Evolutionary conservation across 2,329 filamentous ascomycete genomes (phyloP).

Genomic region (Nigrospora oryzae): DNA sequence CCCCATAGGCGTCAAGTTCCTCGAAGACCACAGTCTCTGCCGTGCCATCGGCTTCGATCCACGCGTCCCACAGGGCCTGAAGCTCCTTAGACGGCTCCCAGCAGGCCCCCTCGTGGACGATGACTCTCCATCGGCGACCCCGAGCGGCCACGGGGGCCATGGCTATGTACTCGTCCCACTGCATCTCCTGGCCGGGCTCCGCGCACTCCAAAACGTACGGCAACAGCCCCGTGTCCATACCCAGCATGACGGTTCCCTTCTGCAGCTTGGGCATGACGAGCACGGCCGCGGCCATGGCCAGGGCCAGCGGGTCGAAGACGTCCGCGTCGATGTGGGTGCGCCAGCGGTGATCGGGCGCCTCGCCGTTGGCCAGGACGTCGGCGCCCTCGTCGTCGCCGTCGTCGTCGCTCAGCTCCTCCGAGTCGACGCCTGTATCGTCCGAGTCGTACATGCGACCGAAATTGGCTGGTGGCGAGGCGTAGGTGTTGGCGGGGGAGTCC

Average conservation of each 20-base stretch:
- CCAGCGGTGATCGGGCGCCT: background rate
- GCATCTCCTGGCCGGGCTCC: background rate
- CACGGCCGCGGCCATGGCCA: background rate
- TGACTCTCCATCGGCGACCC: background rate
- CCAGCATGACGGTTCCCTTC: background rate
- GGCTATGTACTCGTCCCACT: background rate
- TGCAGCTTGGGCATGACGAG: background rate
- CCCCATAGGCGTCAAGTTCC: too few relatives aligned
- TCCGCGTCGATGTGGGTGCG: background rate
- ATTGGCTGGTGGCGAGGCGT: too few relatives aligned
- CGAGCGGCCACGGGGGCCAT: background rate
- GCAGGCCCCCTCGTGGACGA: background rate
- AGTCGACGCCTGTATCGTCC: background rate
- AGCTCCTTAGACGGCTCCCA: background rate
- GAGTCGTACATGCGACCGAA: background rate
- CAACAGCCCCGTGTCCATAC: too few relatives aligned
- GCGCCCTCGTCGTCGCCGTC: background rate
- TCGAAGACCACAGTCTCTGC: background rate
- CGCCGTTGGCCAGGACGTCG: background rate
- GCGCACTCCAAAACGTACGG: background rate
- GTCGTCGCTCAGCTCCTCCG: background rate
- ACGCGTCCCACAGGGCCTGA: background rate
- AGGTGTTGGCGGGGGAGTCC: background rate
- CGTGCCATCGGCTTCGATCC: background rate
- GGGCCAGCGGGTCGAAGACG: background rate